phyloP scores from a whole-genome alignment of 1,139 yeast species.

The Pichia sorboxylosa region DNA sequence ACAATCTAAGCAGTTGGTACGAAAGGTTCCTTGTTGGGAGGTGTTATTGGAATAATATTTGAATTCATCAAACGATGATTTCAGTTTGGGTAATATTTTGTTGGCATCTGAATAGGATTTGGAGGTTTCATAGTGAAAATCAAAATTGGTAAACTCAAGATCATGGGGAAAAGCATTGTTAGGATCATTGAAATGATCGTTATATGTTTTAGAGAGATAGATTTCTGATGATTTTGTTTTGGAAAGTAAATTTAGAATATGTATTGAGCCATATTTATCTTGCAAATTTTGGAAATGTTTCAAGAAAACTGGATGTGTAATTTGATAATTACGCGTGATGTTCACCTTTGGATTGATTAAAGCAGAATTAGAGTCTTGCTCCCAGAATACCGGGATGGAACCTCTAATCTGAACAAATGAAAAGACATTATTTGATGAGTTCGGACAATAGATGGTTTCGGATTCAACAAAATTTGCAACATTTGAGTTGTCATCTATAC shows the following conservation, averaged over 20 bases:
- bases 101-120: constrained; percentile 77
- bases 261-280: constrained; percentile 74
- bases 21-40: constrained; percentile 73
- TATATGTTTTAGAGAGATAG: constrained; percentile 59
- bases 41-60: constrained; percentile 68
- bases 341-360: constrained; percentile 75
- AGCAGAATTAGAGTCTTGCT: constrained; percentile 87
- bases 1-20: constrained; percentile 92
- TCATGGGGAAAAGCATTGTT: constrained; percentile 33
- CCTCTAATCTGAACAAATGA: constrained; percentile 87
- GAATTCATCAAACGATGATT: constrained; percentile 57
- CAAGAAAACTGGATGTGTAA: constrained; percentile 83
- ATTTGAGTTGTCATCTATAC: constrained; percentile 88
- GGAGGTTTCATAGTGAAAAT: constrained; percentile 86
- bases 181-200: constrained; percentile 33
- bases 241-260: constrained; percentile 73
- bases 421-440: constrained; percentile 38
- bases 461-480: constrained; percentile 97
- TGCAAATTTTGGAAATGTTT: constrained; percentile 63
- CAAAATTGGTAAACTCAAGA: constrained; percentile 66
- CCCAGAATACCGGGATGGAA: constrained; percentile 95
- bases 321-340: constrained; percentile 78
- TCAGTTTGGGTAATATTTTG: constrained; percentile 52
- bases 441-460: constrained; percentile 59
- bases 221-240: constrained; percentile 61